Percentiles rank a stretch among this genome's conserved stretches.
Conservation (phyloP, 2,329 filamentous ascomycete species). For the Colletotrichum aenigma region DNA sequence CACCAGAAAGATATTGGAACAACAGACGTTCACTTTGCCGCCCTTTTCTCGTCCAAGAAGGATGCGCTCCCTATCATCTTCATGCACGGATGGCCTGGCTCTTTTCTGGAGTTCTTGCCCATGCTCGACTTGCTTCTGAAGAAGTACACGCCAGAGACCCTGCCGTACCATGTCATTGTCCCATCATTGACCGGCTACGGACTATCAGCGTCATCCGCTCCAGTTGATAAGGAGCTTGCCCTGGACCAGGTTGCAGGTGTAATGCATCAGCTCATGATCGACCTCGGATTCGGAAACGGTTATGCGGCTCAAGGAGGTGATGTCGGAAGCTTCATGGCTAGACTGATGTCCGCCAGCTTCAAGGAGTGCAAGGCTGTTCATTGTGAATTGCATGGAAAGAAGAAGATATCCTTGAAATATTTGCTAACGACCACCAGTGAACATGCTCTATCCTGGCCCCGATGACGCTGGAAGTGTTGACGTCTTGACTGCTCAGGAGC, state of each 20-base stretch:
- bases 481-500: not conserved
- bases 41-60: constrained; percentile 54
- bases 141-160: constrained; percentile 50
- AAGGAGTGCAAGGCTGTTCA: constrained; percentile 51
- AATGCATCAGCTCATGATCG: constrained; percentile 55
- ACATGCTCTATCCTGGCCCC: not conserved
- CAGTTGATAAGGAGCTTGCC: constrained; percentile 23
- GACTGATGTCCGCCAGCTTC: constrained; percentile 44
- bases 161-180: constrained; percentile 62
- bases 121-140: constrained; percentile 48
- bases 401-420: rapidly evolving
- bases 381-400: not conserved
- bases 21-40: constrained; percentile 56
- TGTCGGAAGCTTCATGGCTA: constrained; percentile 49
- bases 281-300: constrained; percentile 53
- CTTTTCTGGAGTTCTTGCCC: constrained; percentile 60
- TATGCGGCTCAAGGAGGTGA: constrained; percentile 65
- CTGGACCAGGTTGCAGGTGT: constrained; percentile 38
- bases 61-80: constrained; percentile 56
- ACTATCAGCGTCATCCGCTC: constrained; percentile 47
- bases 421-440: not conserved
- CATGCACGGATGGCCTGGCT: constrained; percentile 61
- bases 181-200: constrained; percentile 59
- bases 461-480: not conserved
- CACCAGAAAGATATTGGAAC: constrained; percentile 35